phyloP scores from a whole-genome alignment of 2,329 filamentous ascomycete genomes.

The Fusarium sp. region DNA sequence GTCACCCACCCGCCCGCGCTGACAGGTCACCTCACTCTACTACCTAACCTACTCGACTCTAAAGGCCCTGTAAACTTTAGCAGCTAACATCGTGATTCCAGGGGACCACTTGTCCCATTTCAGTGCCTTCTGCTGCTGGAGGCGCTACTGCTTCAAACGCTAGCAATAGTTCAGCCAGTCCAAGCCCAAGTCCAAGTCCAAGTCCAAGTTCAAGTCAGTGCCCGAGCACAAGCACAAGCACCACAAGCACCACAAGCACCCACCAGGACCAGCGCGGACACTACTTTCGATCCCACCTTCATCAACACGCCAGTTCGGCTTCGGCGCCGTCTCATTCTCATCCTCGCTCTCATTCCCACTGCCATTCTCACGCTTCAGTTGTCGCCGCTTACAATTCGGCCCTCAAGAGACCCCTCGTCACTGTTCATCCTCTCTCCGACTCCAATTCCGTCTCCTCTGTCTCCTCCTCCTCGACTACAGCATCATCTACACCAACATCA shows the following conservation, averaged over 20 bases:
- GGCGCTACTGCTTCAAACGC: constrained; percentile 16
- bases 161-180: background rate
- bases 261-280: constrained; percentile 21
- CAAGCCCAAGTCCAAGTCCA: constrained; percentile 4
- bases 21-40: constrained; percentile 31
- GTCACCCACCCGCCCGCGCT: constrained; percentile 41
- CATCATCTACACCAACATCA: constrained; percentile 30
- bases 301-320: constrained; percentile 31
- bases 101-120: constrained; percentile 15
- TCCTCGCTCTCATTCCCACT: background rate
- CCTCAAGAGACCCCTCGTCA: constrained; percentile 36
- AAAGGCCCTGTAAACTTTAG: background rate
- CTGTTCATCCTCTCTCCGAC: constrained; percentile 31
- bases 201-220: background rate
- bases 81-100: constrained; percentile 29
- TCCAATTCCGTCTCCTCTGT: constrained; percentile 34
- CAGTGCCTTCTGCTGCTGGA: constrained; percentile 8
- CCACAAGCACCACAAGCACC: background rate
- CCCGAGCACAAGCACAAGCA: background rate
- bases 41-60: background rate
- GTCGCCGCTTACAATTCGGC: constrained; percentile 34
- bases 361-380: constrained; percentile 25
- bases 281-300: constrained; percentile 36
- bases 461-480: constrained; percentile 28
- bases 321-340: constrained; percentile 13